Percentiles rank a stretch among this genome's conserved stretches.
Evolutionary conservation across 2,329 filamentous ascomycete genomes (phyloP).

Genomic region (Curvularia sp.): DNA sequence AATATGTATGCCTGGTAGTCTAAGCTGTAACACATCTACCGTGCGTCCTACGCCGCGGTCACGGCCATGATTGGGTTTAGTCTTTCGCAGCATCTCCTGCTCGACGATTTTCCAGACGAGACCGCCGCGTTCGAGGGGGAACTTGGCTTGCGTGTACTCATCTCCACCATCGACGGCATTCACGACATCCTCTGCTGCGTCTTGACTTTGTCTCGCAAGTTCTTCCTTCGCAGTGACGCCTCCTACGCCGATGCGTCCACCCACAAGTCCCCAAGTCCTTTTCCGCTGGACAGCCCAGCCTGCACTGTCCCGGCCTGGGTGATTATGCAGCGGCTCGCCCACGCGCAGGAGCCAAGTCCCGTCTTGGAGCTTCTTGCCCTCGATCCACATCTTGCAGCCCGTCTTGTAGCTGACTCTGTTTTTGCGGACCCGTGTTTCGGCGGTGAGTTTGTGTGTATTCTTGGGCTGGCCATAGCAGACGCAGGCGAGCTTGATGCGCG

Average conservation of each 20-base stretch:
- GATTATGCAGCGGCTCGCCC: conserved; percentile 41
- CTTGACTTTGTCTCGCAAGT: conserved; percentile 16
- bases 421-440: conserved; percentile 45
- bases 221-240: conserved; percentile 45
- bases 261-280: conserved; percentile 44
- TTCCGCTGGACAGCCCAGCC: conserved; percentile 45
- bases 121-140: conserved; percentile 35
- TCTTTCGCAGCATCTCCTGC: conserved; percentile 44
- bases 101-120: conserved; percentile 47
- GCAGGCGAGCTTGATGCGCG: conserved; percentile 47
- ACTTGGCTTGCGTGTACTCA: conserved; percentile 12
- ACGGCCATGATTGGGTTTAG: conserved; percentile 33
- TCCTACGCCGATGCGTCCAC: conserved; percentile 39
- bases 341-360: conserved; percentile 42
- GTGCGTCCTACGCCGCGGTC: conserved; percentile 45
- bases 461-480: conserved; percentile 47
- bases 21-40: conserved; percentile 39
- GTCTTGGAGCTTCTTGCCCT: conserved; percentile 42
- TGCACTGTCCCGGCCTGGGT: conserved; percentile 37
- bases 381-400: conserved; percentile 48
- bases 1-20: conserved; percentile 43
- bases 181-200: conserved; percentile 5
- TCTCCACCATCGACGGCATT: conserved; percentile 11
- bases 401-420: conserved; percentile 46
- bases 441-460: conserved; percentile 47